phyloP scores from a whole-genome alignment of 257 asterid genomes.

The Coffea eugenioides region DNA sequence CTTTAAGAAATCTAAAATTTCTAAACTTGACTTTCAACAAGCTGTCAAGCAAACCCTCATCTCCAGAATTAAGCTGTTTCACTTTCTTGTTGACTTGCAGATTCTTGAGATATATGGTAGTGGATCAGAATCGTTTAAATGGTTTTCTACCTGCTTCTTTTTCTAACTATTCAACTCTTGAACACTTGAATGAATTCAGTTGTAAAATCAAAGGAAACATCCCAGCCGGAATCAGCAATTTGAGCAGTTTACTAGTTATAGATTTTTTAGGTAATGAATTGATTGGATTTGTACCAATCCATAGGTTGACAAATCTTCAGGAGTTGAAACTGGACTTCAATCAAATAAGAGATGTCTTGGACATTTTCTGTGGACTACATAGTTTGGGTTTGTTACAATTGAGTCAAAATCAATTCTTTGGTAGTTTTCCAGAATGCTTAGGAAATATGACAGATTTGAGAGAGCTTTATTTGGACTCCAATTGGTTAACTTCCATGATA shows the following conservation, averaged over 20 bases:
- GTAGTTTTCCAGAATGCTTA: constrained; percentile 31
- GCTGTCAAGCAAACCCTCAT: constrained; percentile 4
- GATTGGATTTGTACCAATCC: constrained; percentile 6
- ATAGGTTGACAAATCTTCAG: neutral
- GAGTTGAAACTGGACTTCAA: neutral
- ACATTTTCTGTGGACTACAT: constrained; percentile 13
- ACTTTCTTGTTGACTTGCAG: constrained; percentile 17
- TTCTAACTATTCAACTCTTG: constrained; percentile 33
- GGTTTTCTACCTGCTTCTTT: constrained; percentile 27
- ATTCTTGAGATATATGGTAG: neutral
- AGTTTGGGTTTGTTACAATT: constrained; percentile 7
- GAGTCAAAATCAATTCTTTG: constrained; percentile 14
- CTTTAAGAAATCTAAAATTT: constrained; percentile 15
- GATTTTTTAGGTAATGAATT: neutral
- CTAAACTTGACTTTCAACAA: constrained; percentile 20
- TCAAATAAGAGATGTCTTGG: constrained; percentile 10
- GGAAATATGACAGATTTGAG: constrained; percentile 20
- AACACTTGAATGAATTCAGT: rapidly evolving
- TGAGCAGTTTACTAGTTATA: constrained; percentile 8
- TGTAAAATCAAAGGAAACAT: constrained; percentile 25
- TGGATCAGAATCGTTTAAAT: constrained; percentile 10
- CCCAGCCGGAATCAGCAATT: constrained; percentile 33
- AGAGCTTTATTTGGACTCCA: constrained; percentile 9
- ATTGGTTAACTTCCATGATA: constrained; percentile 22
- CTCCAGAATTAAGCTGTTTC: constrained; percentile 1